These are phyloP conservation scores for Boletus tomentosulus DNA, from an alignment of 768 basidiomycete species.

Conservation along the genomic window DNA sequence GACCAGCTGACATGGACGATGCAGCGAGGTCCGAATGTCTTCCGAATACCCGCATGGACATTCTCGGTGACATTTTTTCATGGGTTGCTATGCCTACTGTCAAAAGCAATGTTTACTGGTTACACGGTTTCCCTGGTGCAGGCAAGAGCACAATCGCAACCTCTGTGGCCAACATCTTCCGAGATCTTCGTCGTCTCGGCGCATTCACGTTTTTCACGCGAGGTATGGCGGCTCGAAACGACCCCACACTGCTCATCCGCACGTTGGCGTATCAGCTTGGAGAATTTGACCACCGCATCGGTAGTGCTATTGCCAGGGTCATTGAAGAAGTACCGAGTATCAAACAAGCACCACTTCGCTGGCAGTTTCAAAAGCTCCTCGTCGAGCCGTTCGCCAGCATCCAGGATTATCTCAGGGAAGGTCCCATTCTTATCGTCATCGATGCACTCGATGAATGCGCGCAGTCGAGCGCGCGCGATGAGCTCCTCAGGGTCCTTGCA, in stretches of 20 bases:
- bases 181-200: slow-evolving; percentile 32
- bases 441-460: slow-evolving; percentile 36
- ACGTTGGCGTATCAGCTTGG: slow-evolving; percentile 35
- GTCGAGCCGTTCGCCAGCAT: slow-evolving; percentile 27
- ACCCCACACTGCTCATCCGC: slow-evolving; percentile 29
- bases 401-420: slow-evolving; percentile 16
- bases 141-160: slow-evolving; percentile 37
- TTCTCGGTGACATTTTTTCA: slow-evolving; percentile 23
- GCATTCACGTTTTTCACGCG: slow-evolving; percentile 37
- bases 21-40: slow-evolving; percentile 24
- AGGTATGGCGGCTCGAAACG: slow-evolving; percentile 25
- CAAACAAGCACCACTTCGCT: slow-evolving; percentile 23
- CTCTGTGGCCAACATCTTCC: slow-evolving; percentile 32
- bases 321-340: slow-evolving; percentile 28
- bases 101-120: slow-evolving; percentile 28
- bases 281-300: slow-evolving; percentile 30
- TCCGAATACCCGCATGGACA: slow-evolving; percentile 30
- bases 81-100: slow-evolving; percentile 22
- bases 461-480: slow-evolving; percentile 19
- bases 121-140: slow-evolving; percentile 33
- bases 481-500: slow-evolving; percentile 27
- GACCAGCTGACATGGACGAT: slow-evolving; percentile 29
- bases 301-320: slow-evolving; percentile 21
- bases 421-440: slow-evolving; percentile 31
- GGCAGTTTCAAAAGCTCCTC: slow-evolving; percentile 33